These are phyloP conservation scores for Lepiota venenata DNA, from an alignment of 768 basidiomycete species.

Conservation along the genomic window DNA sequence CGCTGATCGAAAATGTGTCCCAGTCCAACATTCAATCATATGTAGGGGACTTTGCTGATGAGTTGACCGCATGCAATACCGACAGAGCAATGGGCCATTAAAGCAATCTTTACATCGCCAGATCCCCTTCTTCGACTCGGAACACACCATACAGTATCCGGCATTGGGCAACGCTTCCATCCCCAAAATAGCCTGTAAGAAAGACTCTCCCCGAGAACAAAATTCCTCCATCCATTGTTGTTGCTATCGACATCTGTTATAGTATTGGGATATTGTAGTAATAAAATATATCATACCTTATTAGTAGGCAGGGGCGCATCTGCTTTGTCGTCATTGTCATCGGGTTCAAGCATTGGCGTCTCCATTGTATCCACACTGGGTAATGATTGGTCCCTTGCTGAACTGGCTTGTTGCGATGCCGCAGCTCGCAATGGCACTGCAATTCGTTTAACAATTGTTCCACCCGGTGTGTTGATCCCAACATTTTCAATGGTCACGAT, in stretches of 20 bases:
- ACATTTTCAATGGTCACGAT: background rate
- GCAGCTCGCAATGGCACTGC: background rate
- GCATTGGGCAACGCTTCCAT: background rate
- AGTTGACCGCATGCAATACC: no score
- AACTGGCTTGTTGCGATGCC: background rate
- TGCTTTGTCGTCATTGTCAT: background rate
- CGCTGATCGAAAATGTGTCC: no score
- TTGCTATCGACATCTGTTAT: background rate
- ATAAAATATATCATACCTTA: background rate
- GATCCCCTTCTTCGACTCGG: no score
- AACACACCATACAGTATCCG: no score
- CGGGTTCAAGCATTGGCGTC: background rate
- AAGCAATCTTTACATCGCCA: no score
- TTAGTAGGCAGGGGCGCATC: no score
- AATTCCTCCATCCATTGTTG: background rate
- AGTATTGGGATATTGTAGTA: background rate
- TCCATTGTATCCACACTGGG: background rate
- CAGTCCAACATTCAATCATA: no score
- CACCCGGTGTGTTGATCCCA: background rate
- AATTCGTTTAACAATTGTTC: background rate
- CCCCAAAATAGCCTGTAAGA: no score
- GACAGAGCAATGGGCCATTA: no score
- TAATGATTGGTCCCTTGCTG: background rate
- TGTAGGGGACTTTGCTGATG: no score
- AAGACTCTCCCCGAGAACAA: no score